Evolutionary conservation across 495 filamentous ascomycete species (phyloP).

Genomic region (Poronia punctata): DNA sequence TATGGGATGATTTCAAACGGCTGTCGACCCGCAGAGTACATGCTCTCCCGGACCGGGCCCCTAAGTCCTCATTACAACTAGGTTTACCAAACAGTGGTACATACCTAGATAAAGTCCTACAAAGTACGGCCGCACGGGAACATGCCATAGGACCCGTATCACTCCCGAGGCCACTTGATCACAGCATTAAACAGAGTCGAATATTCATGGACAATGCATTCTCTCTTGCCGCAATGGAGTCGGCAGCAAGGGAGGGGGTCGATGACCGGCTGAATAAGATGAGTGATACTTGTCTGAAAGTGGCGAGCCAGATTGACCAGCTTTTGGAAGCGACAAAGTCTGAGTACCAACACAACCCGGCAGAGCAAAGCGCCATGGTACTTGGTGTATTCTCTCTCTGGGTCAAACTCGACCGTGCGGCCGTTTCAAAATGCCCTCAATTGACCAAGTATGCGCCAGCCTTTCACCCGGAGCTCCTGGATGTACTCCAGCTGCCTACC

Average conservation of each 20-base stretch:
- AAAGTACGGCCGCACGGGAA: not conserved
- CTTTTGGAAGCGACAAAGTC: constrained; percentile 26
- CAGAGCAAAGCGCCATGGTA: constrained; percentile 38
- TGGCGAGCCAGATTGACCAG: constrained; percentile 29
- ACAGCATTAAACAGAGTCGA: constrained; percentile 12
- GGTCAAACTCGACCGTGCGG: constrained; percentile 32
- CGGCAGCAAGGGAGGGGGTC: constrained; percentile 1
- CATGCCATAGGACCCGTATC: not conserved
- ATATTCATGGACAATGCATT: constrained; percentile 15
- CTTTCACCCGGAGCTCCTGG: constrained; percentile 39
- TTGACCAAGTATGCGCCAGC: constrained; percentile 30
- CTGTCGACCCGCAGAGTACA: constrained; percentile 28
- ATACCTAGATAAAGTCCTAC: constrained; percentile 25
- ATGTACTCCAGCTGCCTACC: constrained; percentile 40
- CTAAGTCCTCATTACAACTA: constrained; percentile 23
- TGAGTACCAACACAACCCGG: constrained; percentile 22
- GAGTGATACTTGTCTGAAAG: constrained; percentile 21
- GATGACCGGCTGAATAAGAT: not conserved
- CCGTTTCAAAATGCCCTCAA: constrained; percentile 26
- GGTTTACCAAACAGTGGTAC: constrained; percentile 39
- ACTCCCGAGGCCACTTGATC: constrained; percentile 17
- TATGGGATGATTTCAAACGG: constrained; percentile 27
- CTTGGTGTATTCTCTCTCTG: constrained; percentile 39
- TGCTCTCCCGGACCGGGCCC: constrained; percentile 31
- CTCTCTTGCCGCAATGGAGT: constrained; percentile 9